Conservation (phyloP, 371 early-diverging fungal genomes). For the Saksenaea oblongispora region DNA sequence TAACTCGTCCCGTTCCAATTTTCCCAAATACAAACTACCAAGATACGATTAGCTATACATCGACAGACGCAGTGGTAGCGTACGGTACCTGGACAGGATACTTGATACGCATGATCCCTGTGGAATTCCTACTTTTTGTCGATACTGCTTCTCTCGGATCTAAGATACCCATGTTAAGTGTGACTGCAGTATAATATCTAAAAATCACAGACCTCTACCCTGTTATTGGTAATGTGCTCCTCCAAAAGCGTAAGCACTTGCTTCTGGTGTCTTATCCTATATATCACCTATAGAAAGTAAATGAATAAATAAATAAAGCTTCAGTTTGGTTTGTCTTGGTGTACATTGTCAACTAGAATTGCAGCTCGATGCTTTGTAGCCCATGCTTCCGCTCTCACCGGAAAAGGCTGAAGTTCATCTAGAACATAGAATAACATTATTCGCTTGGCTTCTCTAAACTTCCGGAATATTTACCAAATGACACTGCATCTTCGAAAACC, state of each 20-base stretch:
- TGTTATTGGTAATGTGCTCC: conserved; percentile 53
- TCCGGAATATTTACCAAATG: not conserved
- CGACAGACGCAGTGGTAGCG: no score
- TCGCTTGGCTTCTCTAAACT: not conserved
- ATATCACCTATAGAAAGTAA: conserved; percentile 34
- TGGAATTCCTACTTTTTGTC: conserved; percentile 79
- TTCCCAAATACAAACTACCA: not conserved
- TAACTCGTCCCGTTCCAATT: not conserved
- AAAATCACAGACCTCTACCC: conserved; percentile 57
- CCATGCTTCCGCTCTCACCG: conserved; percentile 40
- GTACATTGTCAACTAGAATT: conserved; percentile 64
- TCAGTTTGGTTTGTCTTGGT: not conserved
- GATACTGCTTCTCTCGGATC: conserved; percentile 57
- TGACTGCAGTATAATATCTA: not conserved
- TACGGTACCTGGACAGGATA: conserved; percentile 75
- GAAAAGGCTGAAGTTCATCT: conserved; percentile 48
- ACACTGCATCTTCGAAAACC: conserved; percentile 22
- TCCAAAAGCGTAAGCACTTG: conserved; percentile 30
- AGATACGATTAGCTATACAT: not conserved
- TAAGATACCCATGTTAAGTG: conserved; percentile 10
- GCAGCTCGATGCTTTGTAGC: conserved; percentile 48
- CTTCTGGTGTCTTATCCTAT: conserved; percentile 23
- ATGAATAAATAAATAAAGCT: not conserved
- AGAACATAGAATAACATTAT: conserved; percentile 6
- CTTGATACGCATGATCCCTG: conserved; percentile 89